Percentiles rank a stretch among this genome's conserved stretches.
These are phyloP conservation scores for Aspergillus hiratsukae DNA, from an alignment of 2,329 filamentous ascomycete species.

Conservation along the genomic window DNA sequence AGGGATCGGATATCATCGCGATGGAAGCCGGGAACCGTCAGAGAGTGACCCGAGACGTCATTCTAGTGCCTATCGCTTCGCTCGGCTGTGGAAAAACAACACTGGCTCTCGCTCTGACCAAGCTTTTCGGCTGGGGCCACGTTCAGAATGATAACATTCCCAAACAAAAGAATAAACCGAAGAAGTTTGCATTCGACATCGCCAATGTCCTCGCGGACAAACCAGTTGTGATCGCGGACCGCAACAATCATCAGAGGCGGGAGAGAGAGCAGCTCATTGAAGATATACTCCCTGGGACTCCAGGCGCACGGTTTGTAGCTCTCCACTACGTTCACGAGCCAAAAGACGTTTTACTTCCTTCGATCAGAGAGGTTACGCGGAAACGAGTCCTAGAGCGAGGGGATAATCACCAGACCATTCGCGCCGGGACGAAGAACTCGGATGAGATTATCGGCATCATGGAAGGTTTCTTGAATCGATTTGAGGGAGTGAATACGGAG, in stretches of 20 bases:
- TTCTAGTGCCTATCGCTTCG: conserved; percentile 87
- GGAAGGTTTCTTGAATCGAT: conserved; percentile 86
- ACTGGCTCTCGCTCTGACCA: conserved; percentile 71
- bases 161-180: conserved; percentile 67
- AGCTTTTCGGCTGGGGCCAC: conserved; percentile 87
- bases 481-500: conserved; percentile 68
- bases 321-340: conserved; percentile 81
- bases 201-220: conserved; percentile 60
- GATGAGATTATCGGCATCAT: conserved; percentile 83
- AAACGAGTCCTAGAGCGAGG: conserved; percentile 77
- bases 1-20: conserved; percentile 85
- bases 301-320: conserved; percentile 69
- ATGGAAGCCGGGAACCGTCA: conserved; percentile 50
- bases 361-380: conserved; percentile 70
- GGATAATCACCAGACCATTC: conserved; percentile 97
- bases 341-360: conserved; percentile 56
- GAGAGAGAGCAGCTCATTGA: conserved; percentile 84
- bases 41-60: conserved; percentile 61
- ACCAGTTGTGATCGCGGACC: conserved; percentile 79
- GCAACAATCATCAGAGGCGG: conserved; percentile 86
- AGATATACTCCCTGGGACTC: conserved; percentile 63
- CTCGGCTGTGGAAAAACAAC: conserved; percentile 98
- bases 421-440: conserved; percentile 67
- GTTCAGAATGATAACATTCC: conserved; percentile 96
- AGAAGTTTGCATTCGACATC: conserved; percentile 70